A percentile compares a stretch with the other conserved stretches of the same genome.
phyloP scores from a whole-genome alignment of 371 early-diverging fungal species.

The Rhizomucor miehei region DNA sequence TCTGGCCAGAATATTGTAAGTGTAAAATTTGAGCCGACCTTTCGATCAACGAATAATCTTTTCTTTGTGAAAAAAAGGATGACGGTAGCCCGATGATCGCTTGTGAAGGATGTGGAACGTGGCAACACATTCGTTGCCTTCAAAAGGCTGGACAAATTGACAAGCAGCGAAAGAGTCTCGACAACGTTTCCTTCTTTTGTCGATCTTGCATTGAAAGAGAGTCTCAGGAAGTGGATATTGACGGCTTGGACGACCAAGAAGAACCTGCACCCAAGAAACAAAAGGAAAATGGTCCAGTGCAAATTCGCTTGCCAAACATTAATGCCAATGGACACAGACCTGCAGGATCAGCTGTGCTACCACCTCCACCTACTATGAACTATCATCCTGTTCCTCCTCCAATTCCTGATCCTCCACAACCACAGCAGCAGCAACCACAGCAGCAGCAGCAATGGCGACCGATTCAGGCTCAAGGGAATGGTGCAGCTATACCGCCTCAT shows the following conservation, averaged over 20 bases:
- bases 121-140: constrained; percentile 73
- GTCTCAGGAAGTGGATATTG: constrained; percentile 18
- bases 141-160: constrained; percentile 42
- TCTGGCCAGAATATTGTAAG: constrained; percentile 54
- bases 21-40: neutral
- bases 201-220: constrained; percentile 28
- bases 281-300: neutral
- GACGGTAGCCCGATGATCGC: constrained; percentile 78
- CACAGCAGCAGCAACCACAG: neutral
- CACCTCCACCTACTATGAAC: neutral
- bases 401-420: constrained; percentile 3
- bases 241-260: constrained; percentile 11
- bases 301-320: neutral
- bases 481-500: neutral
- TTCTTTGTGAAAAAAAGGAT: constrained; percentile 35
- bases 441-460: neutral
- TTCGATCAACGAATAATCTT: neutral
- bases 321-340: constrained; percentile 1
- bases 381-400: constrained; percentile 1
- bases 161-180: constrained; percentile 21
- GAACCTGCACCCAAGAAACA: neutral
- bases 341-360: too few species aligned
- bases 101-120: constrained; percentile 63
- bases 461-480: neutral
- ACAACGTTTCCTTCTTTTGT: constrained; percentile 44